These are phyloP conservation scores for Scutellaria galericulata DNA, from an alignment of 257 asterid species.

Conservation along the genomic window DNA sequence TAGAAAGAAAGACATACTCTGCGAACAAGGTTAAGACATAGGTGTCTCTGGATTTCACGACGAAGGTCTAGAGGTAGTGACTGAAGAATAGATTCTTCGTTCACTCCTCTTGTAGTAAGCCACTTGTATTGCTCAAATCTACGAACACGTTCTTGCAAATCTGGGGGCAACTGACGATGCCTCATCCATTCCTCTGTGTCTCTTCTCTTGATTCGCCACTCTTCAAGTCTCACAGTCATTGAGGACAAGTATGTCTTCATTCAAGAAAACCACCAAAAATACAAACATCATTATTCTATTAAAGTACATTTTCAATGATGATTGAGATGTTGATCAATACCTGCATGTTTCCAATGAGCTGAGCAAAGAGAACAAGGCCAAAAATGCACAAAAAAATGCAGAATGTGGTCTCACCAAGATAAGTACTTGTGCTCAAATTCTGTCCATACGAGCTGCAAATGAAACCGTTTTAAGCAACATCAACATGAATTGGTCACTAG, in stretches of 20 bases:
- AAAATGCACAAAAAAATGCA: constrained; percentile 67
- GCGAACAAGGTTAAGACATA: constrained; percentile 95
- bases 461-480: constrained; percentile 22
- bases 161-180: constrained; percentile 90
- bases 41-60: constrained; percentile 91
- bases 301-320: too few relatives aligned
- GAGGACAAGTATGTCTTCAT: constrained; percentile 86
- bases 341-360: constrained; percentile 95
- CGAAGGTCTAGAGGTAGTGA: constrained; percentile 91
- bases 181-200: constrained; percentile 99
- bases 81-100: constrained; percentile 73
- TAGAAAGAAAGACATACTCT: constrained; percentile 57
- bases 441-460: constrained; percentile 89
- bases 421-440: constrained; percentile 84
- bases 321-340: constrained; percentile 39
- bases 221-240: constrained; percentile 93
- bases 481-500: neutral
- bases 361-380: constrained; percentile 88
- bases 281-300: neutral
- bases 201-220: constrained; percentile 88
- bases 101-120: constrained; percentile 95
- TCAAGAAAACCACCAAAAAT: neutral
- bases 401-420: constrained; percentile 83
- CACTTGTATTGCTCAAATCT: constrained; percentile 82
- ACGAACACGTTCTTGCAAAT: constrained; percentile 89